A percentile compares a stretch with the other conserved stretches of the same genome.
Evolutionary conservation across 768 basidiomycete species (phyloP).

Genomic region (Hericium coralloides): DNA sequence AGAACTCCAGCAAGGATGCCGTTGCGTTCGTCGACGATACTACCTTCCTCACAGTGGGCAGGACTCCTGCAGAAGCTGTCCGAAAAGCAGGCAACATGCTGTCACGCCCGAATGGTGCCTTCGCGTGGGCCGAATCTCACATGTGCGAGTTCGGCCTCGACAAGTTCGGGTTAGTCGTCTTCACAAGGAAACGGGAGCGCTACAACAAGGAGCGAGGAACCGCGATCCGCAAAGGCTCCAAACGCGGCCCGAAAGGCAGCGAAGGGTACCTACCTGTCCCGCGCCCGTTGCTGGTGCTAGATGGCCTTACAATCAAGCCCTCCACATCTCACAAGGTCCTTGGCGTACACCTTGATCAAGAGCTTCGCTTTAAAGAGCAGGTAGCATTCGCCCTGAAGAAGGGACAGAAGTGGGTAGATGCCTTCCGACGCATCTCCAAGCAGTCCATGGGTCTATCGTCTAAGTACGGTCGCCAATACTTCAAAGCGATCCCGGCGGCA

Average conservation of each 20-base stretch:
- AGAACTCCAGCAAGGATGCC: neutral
- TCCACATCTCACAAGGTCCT: slow-evolving; percentile 18
- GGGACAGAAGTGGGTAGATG: slow-evolving; percentile 15
- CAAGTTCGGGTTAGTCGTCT: neutral
- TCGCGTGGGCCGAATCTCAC: slow-evolving; percentile 22
- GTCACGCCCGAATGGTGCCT: slow-evolving; percentile 7
- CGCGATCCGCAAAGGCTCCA: neutral
- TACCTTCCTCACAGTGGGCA: slow-evolving; percentile 1
- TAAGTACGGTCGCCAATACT: neutral
- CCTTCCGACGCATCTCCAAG: slow-evolving; percentile 16
- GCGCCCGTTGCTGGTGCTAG: slow-evolving; percentile 8
- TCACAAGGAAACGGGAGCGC: neutral
- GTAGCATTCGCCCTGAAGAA: slow-evolving; percentile 14
- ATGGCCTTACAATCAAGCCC: slow-evolving; percentile 13
- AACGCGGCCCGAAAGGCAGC: neutral
- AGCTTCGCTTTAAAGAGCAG: slow-evolving; percentile 18
- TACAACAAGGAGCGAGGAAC: neutral
- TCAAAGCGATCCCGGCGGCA: no score
- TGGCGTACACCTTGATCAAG: slow-evolving; percentile 23
- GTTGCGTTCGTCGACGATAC: neutral
- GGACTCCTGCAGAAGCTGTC: slow-evolving; percentile 11
- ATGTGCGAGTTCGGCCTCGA: slow-evolving; percentile 15
- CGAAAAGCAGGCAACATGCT: slow-evolving; percentile 5
- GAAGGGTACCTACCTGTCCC: neutral
- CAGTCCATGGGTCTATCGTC: slow-evolving; percentile 13